Evolutionary conservation across 176 grass and related monocot species (phyloP).

Genomic region (sorghum (Sorghum bicolor)): Sorghum_bicolor_NCBIv3 NC_012873.2:6412501-6413000

Average conservation of each 20-base stretch:
- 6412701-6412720: slow-evolving; percentile 19
- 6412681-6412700: slow-evolving; percentile 87
- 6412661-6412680: slow-evolving; percentile 71
- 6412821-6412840: slow-evolving; percentile 83
- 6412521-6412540: slow-evolving; percentile 21
- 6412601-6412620: slow-evolving; percentile 98
- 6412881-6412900: slow-evolving; percentile 99
- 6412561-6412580: slow-evolving; percentile 92
- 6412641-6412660: slow-evolving; percentile 80
- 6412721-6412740: not conserved
- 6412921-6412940: slow-evolving; percentile 11
- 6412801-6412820: slow-evolving; percentile 8
- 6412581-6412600: slow-evolving; percentile 94
- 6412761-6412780: not conserved
- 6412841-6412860: slow-evolving; percentile 84
- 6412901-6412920: slow-evolving; percentile 66
- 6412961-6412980: slow-evolving; percentile 7
- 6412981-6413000: slow-evolving; percentile 79
- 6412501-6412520: not conserved
- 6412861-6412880: slow-evolving; percentile 89
- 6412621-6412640: slow-evolving; percentile 98
- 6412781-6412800: not conserved
- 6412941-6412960: slow-evolving; percentile 11
- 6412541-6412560: slow-evolving; percentile 11
- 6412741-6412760: not conserved